Evolutionary conservation across 495 filamentous ascomycete genomes (phyloP).

Genomic region (Xylaria telfairii): DNA sequence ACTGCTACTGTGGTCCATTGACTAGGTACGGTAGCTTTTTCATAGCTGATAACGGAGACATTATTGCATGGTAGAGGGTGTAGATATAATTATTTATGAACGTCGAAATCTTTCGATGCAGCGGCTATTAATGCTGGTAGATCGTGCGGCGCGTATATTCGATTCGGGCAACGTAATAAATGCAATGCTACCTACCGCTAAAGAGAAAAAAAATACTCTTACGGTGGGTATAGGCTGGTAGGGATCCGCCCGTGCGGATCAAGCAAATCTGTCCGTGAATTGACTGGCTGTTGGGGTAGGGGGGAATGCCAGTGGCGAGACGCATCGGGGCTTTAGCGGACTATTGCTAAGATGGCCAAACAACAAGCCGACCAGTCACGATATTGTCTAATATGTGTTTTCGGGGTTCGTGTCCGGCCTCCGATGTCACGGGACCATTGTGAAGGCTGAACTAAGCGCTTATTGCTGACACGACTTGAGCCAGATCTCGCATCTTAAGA

Average conservation of each 20-base stretch:
- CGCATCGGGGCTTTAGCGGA: neutral
- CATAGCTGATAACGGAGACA: neutral
- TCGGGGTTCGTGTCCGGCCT: neutral
- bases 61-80: neutral
- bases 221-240: conserved; percentile 6
- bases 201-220: neutral
- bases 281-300: conserved; percentile 9
- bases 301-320: conserved; percentile 14
- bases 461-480: neutral
- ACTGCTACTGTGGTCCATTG: neutral
- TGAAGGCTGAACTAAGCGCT: conserved; percentile 17
- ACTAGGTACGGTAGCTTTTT: neutral
- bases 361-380: conserved; percentile 14
- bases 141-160: neutral
- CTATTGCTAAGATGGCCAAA: neutral
- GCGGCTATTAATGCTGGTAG: neutral
- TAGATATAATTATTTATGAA: neutral
- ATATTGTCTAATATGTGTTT: neutral
- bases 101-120: neutral
- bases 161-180: neutral
- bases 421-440: conserved; percentile 14
- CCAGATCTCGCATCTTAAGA: neutral
- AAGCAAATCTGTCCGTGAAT: conserved; percentile 8
- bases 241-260: conserved; percentile 20
- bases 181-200: neutral